Conservation (phyloP, 2,329 filamentous ascomycete species). For the Cladorrhinum sp. region DNA sequence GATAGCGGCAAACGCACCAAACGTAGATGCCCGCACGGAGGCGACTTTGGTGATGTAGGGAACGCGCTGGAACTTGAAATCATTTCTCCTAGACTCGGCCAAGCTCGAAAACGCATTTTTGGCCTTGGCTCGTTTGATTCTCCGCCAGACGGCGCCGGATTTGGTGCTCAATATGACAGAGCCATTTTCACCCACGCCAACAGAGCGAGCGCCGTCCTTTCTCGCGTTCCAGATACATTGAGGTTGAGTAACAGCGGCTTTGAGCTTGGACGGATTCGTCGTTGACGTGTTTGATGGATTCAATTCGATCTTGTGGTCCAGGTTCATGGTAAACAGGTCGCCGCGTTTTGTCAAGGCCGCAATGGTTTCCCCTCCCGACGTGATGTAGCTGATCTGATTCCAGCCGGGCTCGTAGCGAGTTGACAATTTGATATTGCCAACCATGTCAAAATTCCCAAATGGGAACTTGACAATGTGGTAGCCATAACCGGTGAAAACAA, state of each 20-base stretch:
- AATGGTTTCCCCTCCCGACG: slow-evolving; percentile 85
- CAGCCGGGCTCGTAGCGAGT: slow-evolving; percentile 62
- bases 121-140: slow-evolving; percentile 76
- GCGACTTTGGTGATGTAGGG: slow-evolving; percentile 82
- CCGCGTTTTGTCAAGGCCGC: slow-evolving; percentile 81
- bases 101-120: slow-evolving; percentile 59
- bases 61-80: slow-evolving; percentile 93
- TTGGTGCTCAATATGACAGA: slow-evolving; percentile 92
- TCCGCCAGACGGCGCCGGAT: slow-evolving; percentile 89
- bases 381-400: slow-evolving; percentile 71
- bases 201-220: slow-evolving; percentile 82
- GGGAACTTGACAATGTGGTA: slow-evolving; percentile 90
- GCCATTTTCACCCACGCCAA: slow-evolving; percentile 85
- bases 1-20: slow-evolving; percentile 84
- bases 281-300: slow-evolving; percentile 67
- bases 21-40: slow-evolving; percentile 81
- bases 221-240: slow-evolving; percentile 85
- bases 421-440: slow-evolving; percentile 63
- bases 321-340: slow-evolving; percentile 80
- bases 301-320: slow-evolving; percentile 65
- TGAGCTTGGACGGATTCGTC: slow-evolving; percentile 88
- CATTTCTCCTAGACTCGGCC: slow-evolving; percentile 65
- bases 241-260: slow-evolving; percentile 72
- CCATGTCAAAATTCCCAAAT: slow-evolving; percentile 65
- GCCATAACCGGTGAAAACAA: slow-evolving; percentile 92